phyloP scores from a whole-genome alignment of 345 rosid species.

The Fremontodendron californicum region DNA sequence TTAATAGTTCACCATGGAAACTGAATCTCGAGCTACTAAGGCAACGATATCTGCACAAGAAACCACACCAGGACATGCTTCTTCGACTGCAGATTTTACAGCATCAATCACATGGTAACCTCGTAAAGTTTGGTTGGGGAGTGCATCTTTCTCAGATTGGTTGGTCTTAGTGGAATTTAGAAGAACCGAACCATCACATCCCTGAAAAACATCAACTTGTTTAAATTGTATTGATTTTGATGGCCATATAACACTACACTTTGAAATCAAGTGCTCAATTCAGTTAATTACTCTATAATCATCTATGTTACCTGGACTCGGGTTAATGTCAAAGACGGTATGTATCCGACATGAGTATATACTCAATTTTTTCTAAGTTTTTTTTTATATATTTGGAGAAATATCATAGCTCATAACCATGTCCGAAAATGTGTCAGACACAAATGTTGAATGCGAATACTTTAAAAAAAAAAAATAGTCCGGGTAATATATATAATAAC shows the following conservation, averaged over 20 bases:
- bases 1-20: conserved; percentile 29
- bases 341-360: no score
- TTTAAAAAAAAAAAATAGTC: no score
- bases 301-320: no score
- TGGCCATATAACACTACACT: no score
- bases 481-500: no score
- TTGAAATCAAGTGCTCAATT: no score
- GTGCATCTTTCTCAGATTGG: conserved; percentile 45
- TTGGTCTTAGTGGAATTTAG: conserved; percentile 41
- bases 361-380: no score
- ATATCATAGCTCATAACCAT: no score
- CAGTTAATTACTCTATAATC: no score
- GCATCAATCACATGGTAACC: conserved; percentile 58
- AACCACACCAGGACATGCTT: conserved; percentile 65
- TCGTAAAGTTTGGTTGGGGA: conserved; percentile 53
- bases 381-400: no score
- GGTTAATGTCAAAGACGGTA: not conserved
- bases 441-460: not conserved
- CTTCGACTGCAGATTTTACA: conserved; percentile 55
- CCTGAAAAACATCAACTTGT: conserved; percentile 33
- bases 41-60: conserved; percentile 80
- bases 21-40: conserved; percentile 48
- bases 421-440: not conserved
- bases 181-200: conserved; percentile 79
- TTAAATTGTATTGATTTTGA: no score